Conservation (phyloP, 2,329 filamentous ascomycete species). For the Cladosporium colombiae region DNA sequence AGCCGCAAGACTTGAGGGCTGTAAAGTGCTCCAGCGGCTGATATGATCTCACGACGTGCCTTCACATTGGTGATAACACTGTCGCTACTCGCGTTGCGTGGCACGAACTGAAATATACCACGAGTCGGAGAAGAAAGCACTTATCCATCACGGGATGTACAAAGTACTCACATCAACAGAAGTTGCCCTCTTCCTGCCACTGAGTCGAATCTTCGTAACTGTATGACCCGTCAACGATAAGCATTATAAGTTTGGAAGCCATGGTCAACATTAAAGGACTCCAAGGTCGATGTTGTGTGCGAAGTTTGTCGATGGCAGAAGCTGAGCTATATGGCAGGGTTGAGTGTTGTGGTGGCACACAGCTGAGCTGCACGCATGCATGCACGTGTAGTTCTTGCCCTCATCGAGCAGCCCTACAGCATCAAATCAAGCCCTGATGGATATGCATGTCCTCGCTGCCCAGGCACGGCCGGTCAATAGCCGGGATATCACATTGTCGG, state of each 20-base stretch:
- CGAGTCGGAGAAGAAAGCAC: background rate
- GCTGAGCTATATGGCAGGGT: too few species aligned
- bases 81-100: constrained; percentile 3
- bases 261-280: background rate
- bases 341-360: too few species aligned
- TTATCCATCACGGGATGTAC: background rate
- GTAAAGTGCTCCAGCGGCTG: constrained; percentile 59
- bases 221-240: constrained; percentile 20
- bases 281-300: background rate
- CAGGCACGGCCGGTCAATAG: background rate
- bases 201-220: constrained; percentile 8
- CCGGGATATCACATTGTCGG: too few species aligned
- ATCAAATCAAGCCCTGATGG: background rate
- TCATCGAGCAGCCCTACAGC: background rate
- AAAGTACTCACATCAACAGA: constrained; percentile 9
- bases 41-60: constrained; percentile 40
- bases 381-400: background rate
- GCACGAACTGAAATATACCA: background rate
- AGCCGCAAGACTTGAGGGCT: constrained; percentile 63
- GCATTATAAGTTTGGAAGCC: background rate
- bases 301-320: background rate
- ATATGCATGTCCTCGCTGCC: background rate
- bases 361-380: background rate
- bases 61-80: constrained; percentile 21
- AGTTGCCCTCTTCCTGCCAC: constrained; percentile 14